Evolutionary conservation across 2,329 filamentous ascomycete species (phyloP).

Genomic region (Neopestalotiopsis rosae): DNA sequence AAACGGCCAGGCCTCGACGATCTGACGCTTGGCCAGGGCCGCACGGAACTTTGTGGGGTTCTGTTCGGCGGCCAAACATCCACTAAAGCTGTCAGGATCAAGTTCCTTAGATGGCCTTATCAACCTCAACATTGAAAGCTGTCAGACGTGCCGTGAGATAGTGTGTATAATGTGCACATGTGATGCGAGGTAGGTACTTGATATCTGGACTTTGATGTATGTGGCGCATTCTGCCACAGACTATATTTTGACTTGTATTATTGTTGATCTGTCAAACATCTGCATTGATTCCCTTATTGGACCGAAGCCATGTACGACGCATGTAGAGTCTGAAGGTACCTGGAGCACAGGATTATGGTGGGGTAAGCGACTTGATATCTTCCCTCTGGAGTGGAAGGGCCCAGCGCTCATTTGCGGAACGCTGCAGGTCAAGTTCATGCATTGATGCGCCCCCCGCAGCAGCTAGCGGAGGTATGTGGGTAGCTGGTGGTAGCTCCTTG

Average conservation of each 20-base stretch:
- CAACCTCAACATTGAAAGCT: not conserved
- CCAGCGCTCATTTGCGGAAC: not conserved
- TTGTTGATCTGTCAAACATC: too few relatives aligned
- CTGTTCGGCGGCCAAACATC: conserved; percentile 7
- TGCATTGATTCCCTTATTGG: too few relatives aligned
- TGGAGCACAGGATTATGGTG: not conserved
- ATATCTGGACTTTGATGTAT: too few relatives aligned
- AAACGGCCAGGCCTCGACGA: conserved; percentile 10
- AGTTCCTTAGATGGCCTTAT: not conserved
- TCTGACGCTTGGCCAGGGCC: not conserved
- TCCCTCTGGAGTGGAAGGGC: not conserved
- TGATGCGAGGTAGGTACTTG: not conserved
- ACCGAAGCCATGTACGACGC: too few relatives aligned
- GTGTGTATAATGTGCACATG: not conserved
- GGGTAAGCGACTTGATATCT: not conserved
- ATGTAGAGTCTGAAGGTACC: too few relatives aligned
- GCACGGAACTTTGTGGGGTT: not conserved
- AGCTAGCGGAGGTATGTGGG: too few relatives aligned
- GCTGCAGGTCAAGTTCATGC: too few relatives aligned
- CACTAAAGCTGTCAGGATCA: conserved; percentile 16
- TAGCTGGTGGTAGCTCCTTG: too few relatives aligned
- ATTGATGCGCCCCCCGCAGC: too few relatives aligned
- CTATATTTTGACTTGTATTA: too few relatives aligned
- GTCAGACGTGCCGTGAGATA: not conserved
- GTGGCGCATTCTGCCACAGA: too few relatives aligned